These are phyloP conservation scores for Gelatoporia subvermispora DNA, from an alignment of 768 basidiomycete genomes.

Conservation along the genomic window DNA sequence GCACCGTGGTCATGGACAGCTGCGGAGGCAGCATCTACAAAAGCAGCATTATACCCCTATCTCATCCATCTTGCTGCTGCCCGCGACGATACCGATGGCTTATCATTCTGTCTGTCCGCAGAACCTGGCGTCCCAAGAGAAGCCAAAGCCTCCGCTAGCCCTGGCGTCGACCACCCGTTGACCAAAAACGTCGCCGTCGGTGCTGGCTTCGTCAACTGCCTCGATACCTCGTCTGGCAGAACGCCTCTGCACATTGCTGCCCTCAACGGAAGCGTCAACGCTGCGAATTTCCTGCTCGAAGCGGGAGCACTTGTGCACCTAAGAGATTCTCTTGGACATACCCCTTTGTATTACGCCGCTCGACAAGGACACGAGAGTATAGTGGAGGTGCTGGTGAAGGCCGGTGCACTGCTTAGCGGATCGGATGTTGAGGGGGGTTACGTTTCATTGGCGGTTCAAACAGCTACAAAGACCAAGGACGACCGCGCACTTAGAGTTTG, in stretches of 20 bases:
- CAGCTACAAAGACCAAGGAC: conserved; percentile 37
- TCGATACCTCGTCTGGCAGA: conserved; percentile 65
- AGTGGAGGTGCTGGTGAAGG: conserved; percentile 61
- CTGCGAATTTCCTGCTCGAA: conserved; percentile 48
- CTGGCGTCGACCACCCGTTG: conserved; percentile 2
- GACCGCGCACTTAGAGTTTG: conserved; percentile 44
- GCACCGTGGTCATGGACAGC: conserved; percentile 80
- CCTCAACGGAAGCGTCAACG: conserved; percentile 50
- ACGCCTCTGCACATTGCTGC: conserved; percentile 79
- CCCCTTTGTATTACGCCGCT: conserved; percentile 80
- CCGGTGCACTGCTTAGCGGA: conserved; percentile 71
- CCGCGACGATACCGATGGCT: conserved; percentile 56
- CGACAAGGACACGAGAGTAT: conserved; percentile 59
- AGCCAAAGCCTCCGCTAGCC: conserved; percentile 9
- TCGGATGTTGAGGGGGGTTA: conserved; percentile 58
- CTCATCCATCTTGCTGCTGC: conserved; percentile 77
- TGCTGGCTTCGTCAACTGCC: conserved; percentile 69
- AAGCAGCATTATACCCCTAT: conserved; percentile 69
- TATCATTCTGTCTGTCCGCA: conserved; percentile 52
- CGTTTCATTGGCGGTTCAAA: conserved; percentile 41
- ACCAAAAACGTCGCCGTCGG: conserved; percentile 36
- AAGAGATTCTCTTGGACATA: conserved; percentile 76
- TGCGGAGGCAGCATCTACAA: conserved; percentile 65
- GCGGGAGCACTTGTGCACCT: conserved; percentile 81
- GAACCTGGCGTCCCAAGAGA: conserved; percentile 24